These are phyloP conservation scores for Verticillium nubilum DNA, from an alignment of 2,329 filamentous ascomycete species.

Conservation along the genomic window DNA sequence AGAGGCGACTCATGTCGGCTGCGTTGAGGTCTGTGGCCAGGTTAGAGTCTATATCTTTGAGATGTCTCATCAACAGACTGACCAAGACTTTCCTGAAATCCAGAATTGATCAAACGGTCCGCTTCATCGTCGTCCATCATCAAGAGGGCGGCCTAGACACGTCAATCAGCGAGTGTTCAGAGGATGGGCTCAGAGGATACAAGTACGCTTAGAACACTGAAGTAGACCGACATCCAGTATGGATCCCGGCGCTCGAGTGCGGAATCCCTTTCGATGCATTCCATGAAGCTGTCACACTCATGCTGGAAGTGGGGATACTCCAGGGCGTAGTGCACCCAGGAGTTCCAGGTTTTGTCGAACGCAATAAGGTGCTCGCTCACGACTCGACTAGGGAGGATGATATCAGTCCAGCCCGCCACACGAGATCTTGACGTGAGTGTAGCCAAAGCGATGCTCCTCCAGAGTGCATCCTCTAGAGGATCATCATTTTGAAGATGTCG, in stretches of 20 bases:
- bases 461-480: neutral
- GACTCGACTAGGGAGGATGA: neutral
- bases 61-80: neutral
- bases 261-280: neutral
- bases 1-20: conserved; percentile 1
- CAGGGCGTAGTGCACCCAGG: conserved; percentile 15
- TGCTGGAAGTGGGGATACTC: conserved; percentile 12
- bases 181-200: neutral
- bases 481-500: neutral
- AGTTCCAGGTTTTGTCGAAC: conserved; percentile 11
- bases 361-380: conserved; percentile 5
- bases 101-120: neutral
- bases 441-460: neutral
- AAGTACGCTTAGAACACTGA: conserved; percentile 10
- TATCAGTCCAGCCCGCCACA: neutral
- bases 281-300: conserved; percentile 6
- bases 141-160: conserved; percentile 2
- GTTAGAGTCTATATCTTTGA: neutral
- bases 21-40: neutral
- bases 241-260: neutral
- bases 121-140: conserved; percentile 7
- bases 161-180: neutral
- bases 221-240: conserved; percentile 14
- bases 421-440: neutral
- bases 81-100: neutral